A percentile compares a stretch with the other conserved stretches of the same genome.
Evolutionary conservation across 805 yeast genomes (phyloP).

Genomic region (Metschnikowia arizonensis): DNA sequence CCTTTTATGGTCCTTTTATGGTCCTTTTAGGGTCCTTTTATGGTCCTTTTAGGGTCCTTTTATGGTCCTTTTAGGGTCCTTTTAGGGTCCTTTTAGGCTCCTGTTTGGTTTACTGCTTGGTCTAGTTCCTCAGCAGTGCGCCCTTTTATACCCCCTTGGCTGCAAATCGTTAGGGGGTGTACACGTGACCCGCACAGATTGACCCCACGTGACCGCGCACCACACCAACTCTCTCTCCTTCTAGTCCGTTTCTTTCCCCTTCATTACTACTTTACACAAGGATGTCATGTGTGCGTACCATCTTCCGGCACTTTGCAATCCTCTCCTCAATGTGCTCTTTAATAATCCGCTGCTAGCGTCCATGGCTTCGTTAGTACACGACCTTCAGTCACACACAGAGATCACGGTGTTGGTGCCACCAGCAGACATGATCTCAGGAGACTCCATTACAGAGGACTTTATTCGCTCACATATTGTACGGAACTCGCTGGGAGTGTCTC

Average conservation of each 20-base stretch:
- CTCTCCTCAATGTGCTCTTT: conserved; percentile 61
- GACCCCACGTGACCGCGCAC: neutral
- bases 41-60: too few species aligned
- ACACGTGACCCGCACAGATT: neutral
- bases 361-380: conserved; percentile 42
- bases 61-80: too few species aligned
- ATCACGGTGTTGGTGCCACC: conserved; percentile 65
- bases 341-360: conserved; percentile 49
- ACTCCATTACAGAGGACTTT: conserved; percentile 55
- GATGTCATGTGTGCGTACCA: conserved; percentile 20
- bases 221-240: neutral
- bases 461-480: conserved; percentile 58
- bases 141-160: too few species aligned
- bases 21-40: too few species aligned
- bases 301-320: conserved; percentile 56
- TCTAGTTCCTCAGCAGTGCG: too few species aligned
- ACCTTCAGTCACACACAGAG: conserved; percentile 46
- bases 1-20: too few species aligned
- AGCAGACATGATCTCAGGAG: conserved; percentile 41
- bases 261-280: neutral
- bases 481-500: conserved; percentile 21
- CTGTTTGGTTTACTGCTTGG: too few species aligned
- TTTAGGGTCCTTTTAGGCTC: too few species aligned
- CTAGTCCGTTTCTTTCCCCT: neutral
- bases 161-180: too few species aligned